phyloP scores from a whole-genome alignment of 208 protist species.

The Phytomonas serpens region DNA sequence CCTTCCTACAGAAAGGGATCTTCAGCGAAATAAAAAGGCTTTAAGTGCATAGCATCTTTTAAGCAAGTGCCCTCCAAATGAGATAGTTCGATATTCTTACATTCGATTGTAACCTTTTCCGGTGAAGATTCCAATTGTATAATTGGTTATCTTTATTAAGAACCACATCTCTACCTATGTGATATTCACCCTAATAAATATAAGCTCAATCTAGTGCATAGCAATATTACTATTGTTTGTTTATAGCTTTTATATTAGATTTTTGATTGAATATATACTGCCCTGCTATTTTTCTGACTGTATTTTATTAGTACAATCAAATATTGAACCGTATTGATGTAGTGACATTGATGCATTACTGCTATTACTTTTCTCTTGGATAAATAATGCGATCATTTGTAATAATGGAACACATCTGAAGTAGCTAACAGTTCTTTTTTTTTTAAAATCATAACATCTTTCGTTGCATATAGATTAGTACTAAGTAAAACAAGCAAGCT shows the following conservation, averaged over 20 bases:
- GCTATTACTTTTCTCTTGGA: constrained; percentile 5
- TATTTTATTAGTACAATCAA: neutral
- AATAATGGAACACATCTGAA: constrained; percentile 2
- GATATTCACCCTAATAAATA: constrained; percentile 58
- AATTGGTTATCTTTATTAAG: constrained; percentile 67
- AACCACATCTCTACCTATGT: constrained; percentile 72
- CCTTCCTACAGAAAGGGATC: constrained; percentile 59
- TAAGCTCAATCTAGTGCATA: constrained; percentile 39
- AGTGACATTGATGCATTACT: neutral
- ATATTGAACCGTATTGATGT: neutral
- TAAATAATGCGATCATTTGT: neutral
- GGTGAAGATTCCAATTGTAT: constrained; percentile 33
- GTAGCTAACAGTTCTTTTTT: neutral
- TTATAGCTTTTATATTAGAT: neutral
- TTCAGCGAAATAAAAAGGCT: constrained; percentile 28
- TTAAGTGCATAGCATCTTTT: constrained; percentile 60
- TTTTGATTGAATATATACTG: neutral
- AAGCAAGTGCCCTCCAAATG: constrained; percentile 73
- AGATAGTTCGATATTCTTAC: constrained; percentile 57
- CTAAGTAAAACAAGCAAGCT: constrained; percentile 3
- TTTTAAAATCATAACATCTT: neutral
- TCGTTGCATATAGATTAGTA: neutral
- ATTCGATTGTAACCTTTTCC: constrained; percentile 58
- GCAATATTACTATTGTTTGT: neutral
- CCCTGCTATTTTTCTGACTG: constrained; percentile 5